A percentile compares a stretch with the other conserved stretches of the same genome.
Evolutionary conservation across 1,139 yeast species (phyloP).

Genomic region (Geotrichum cucujoidarum): DNA sequence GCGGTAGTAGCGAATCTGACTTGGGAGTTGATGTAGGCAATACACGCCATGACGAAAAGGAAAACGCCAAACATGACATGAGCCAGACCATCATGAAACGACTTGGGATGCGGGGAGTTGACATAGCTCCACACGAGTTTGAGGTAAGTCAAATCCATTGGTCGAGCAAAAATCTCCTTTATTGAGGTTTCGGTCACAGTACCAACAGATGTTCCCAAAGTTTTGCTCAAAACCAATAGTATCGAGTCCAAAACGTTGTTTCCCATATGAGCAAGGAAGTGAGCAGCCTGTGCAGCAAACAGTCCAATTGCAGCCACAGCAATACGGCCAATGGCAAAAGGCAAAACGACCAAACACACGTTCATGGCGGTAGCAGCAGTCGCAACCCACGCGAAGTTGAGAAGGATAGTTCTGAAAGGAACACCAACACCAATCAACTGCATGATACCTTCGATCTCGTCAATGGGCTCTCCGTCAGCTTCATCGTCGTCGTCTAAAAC

Average conservation of each 20-base stretch:
- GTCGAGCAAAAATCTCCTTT: constrained; percentile 1
- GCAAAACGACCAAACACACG: constrained; percentile 1
- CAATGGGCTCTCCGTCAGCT: constrained; percentile 18
- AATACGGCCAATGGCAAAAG: constrained; percentile 1
- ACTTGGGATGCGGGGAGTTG: constrained; percentile 19
- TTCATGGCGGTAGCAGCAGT: constrained; percentile 1
- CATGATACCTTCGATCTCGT: constrained; percentile 33
- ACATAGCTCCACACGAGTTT: constrained; percentile 9
- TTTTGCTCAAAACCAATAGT: neutral
- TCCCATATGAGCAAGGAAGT: constrained; percentile 4
- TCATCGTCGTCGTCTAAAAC: neutral
- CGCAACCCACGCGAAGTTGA: constrained; percentile 16
- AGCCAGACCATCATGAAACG: constrained; percentile 21
- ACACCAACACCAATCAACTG: constrained; percentile 35
- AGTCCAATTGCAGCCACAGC: neutral
- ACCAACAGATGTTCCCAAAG: neutral
- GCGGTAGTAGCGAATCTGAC: constrained; percentile 22
- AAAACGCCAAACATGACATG: constrained; percentile 24
- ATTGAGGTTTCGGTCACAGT: neutral
- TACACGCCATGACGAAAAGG: constrained; percentile 16
- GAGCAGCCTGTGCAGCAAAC: neutral
- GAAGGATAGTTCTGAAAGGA: constrained; percentile 27
- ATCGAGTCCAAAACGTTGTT: constrained; percentile 6
- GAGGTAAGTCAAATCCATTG: constrained; percentile 4
- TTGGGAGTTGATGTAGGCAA: constrained; percentile 22